Evolutionary conservation across 192 early-diverging fungal species (phyloP).

Genomic region (Gryganskiella cystojenkinii): DNA sequence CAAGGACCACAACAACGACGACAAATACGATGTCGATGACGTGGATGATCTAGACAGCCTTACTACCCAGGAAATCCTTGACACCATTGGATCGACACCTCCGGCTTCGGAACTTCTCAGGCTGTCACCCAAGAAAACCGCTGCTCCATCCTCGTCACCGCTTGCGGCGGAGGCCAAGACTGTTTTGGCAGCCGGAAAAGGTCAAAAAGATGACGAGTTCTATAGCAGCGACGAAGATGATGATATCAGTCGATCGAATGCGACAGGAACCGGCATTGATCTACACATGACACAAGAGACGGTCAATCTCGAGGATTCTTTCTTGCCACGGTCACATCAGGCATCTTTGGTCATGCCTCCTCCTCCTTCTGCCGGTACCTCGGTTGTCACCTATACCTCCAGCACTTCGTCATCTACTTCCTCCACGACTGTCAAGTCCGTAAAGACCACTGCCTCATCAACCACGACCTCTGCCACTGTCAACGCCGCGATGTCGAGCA

Average conservation of each 20-base stretch:
- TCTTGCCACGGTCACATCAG: not conserved
- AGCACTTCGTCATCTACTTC: no score
- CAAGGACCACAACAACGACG: not conserved
- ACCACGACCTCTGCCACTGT: no score
- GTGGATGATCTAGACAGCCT: not conserved
- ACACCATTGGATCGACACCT: not conserved
- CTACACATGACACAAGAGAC: constrained; percentile 14
- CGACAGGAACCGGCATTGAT: not conserved
- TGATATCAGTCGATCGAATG: not conserved
- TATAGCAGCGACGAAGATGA: constrained; percentile 26
- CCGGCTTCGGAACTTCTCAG: not conserved
- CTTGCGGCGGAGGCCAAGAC: not conserved
- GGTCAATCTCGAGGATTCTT: not conserved
- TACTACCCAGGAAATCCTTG: constrained; percentile 6
- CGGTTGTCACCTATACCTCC: no score
- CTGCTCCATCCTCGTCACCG: not conserved
- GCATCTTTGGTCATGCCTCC: not conserved
- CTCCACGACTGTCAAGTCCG: no score
- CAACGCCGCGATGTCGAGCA: no score
- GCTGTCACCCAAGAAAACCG: not conserved
- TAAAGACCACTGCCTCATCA: no score
- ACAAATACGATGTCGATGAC: not conserved
- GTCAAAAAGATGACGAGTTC: not conserved
- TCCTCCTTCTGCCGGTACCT: not conserved
- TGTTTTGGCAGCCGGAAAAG: no score